Conservation (phyloP, 23 red algal genomes). For the Gracilaria gracilis region DNA sequence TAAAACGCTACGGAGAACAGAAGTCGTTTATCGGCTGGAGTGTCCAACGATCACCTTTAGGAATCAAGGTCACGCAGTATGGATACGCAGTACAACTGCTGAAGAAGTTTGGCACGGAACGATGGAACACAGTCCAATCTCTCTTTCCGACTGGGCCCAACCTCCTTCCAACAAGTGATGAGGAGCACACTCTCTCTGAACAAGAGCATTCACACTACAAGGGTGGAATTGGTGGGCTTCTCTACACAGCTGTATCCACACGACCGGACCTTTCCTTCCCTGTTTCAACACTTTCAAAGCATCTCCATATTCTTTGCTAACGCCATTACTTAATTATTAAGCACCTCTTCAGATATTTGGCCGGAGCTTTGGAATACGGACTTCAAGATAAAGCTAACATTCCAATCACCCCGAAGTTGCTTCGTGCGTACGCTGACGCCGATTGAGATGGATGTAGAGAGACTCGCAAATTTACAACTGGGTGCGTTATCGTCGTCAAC, state of each 20-base stretch:
- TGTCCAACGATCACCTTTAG: no score
- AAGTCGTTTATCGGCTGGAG: no score
- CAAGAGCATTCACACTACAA: background rate
- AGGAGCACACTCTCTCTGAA: no score
- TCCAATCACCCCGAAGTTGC: background rate
- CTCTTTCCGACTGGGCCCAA: no score
- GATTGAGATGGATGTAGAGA: background rate
- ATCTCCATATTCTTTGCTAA: background rate
- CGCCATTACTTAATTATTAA: background rate
- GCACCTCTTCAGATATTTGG: background rate
- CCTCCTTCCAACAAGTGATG: no score
- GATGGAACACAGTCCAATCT: no score
- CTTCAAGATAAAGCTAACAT: background rate
- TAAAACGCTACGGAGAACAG: no score
- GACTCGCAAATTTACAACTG: background rate
- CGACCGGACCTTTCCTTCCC: background rate
- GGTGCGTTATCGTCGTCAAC: conserved; percentile 5
- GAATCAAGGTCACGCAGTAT: no score
- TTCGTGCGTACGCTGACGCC: background rate
- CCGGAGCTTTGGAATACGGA: background rate
- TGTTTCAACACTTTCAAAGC: background rate
- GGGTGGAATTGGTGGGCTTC: background rate
- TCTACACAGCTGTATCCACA: background rate
- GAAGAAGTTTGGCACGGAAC: no score
- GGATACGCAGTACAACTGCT: no score